Conservation (phyloP, 1,284 basidiomycete species). For the Pseudozyma pruni region DNA sequence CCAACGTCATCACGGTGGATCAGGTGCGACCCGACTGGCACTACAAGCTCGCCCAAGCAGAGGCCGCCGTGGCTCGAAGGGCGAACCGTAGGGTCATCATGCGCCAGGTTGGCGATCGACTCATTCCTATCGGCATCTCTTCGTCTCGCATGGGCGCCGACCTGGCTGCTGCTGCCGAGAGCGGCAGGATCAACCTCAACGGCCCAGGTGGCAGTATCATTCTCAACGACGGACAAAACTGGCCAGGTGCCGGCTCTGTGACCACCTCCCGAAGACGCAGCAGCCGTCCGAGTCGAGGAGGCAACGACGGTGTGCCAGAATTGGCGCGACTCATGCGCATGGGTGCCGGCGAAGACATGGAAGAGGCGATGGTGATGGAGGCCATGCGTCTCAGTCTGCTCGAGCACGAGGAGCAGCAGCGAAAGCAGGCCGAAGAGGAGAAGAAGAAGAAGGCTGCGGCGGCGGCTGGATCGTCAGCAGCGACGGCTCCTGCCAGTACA, state of each 20-base stretch:
- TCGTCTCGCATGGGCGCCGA: slow-evolving; percentile 70
- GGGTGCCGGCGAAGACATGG: slow-evolving; percentile 84
- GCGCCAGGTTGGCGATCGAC: slow-evolving; percentile 95
- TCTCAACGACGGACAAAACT: slow-evolving; percentile 54
- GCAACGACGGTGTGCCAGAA: slow-evolving; percentile 68
- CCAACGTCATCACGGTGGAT: slow-evolving; percentile 60
- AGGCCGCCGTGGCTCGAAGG: slow-evolving; percentile 56
- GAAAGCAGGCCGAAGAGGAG: slow-evolving; percentile 64
- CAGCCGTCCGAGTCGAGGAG: slow-evolving; percentile 40
- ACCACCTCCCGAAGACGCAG: slow-evolving; percentile 40
- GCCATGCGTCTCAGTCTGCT: slow-evolving; percentile 94
- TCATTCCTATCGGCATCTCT: slow-evolving; percentile 95
- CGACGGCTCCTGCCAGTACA: slow-evolving; percentile 11
- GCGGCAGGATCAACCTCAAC: slow-evolving; percentile 49
- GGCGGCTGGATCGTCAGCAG: not conserved
- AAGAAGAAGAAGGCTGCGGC: slow-evolving; percentile 29
- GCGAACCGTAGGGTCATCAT: slow-evolving; percentile 97
- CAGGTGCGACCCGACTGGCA: slow-evolving; percentile 65
- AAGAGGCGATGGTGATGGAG: slow-evolving; percentile 99
- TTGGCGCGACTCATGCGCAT: slow-evolving; percentile 85
- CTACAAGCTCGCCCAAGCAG: slow-evolving; percentile 55
- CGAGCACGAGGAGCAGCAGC: slow-evolving; percentile 77
- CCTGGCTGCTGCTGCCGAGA: slow-evolving; percentile 51
- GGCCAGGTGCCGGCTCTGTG: slow-evolving; percentile 26
- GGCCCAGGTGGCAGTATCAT: slow-evolving; percentile 67